Conservation (phyloP, 331 rosid genomes). For the Saraca asoca region DNA sequence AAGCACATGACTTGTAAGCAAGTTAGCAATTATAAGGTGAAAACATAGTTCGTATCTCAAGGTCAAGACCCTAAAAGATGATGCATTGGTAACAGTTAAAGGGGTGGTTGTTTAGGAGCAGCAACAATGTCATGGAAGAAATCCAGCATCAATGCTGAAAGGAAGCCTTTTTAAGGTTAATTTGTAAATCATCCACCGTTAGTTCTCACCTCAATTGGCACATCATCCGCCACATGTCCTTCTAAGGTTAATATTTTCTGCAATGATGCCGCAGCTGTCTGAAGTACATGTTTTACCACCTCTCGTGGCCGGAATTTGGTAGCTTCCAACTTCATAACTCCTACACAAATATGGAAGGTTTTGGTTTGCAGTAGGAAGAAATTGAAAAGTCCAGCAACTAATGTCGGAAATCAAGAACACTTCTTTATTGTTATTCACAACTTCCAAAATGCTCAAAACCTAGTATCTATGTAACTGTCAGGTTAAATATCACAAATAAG, state of each 20-base stretch:
- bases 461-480: background rate
- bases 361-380: background rate
- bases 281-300: conserved; percentile 92
- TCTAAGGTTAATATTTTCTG: conserved; percentile 79
- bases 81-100: too few species aligned
- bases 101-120: too few species aligned
- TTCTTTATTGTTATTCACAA: background rate
- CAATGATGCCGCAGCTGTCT: conserved; percentile 94
- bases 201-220: conserved; percentile 79
- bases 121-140: background rate
- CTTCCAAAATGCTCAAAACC: background rate
- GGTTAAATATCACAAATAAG: conserved; percentile 19
- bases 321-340: conserved; percentile 97
- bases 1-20: background rate
- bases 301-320: conserved; percentile 92
- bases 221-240: conserved; percentile 89
- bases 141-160: background rate
- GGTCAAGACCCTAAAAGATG: background rate
- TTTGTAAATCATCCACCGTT: background rate
- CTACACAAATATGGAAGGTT: conserved; percentile 36
- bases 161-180: background rate
- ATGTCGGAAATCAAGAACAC: conserved; percentile 11
- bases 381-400: background rate
- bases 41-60: conserved; percentile 15
- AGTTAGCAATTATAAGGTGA: conserved; percentile 1